Evolutionary conservation across 768 basidiomycete genomes (phyloP).

Genomic region (Pisolithus tinctorius): DNA sequence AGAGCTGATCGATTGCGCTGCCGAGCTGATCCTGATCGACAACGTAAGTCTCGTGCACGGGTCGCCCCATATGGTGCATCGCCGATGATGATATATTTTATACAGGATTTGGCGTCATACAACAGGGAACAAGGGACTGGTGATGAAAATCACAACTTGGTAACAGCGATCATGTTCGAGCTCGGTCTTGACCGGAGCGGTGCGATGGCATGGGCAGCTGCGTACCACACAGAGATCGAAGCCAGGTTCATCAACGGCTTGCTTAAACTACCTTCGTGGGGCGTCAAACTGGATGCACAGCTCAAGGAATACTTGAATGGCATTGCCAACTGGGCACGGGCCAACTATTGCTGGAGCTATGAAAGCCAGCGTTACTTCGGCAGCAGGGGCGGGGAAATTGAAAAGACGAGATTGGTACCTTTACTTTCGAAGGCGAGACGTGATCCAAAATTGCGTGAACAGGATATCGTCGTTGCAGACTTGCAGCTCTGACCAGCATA

Average conservation of each 20-base stretch:
- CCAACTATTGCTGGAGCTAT: slow-evolving; percentile 24
- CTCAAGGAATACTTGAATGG: slow-evolving; percentile 20
- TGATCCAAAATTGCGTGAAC: not conserved
- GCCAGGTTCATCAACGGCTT: slow-evolving; percentile 16
- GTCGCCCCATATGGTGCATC: not conserved
- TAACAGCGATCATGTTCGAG: slow-evolving; percentile 29
- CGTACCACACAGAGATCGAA: slow-evolving; percentile 8
- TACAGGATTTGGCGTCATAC: slow-evolving; percentile 32
- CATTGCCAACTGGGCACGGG: slow-evolving; percentile 22
- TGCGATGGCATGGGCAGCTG: slow-evolving; percentile 22
- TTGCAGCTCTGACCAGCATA: not conserved
- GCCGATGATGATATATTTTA: not conserved
- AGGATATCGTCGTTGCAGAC: slow-evolving; percentile 1
- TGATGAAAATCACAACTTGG: slow-evolving; percentile 27
- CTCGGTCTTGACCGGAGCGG: slow-evolving; percentile 15
- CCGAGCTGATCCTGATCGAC: slow-evolving; percentile 18
- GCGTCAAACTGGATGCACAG: slow-evolving; percentile 17
- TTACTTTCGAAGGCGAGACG: not conserved
- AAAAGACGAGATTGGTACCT: slow-evolving; percentile 13
- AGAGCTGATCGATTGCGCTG: slow-evolving; percentile 3
- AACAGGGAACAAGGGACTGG: slow-evolving; percentile 30
- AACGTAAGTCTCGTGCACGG: slow-evolving; percentile 12
- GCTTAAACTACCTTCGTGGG: slow-evolving; percentile 22
- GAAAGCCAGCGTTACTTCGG: slow-evolving; percentile 29
- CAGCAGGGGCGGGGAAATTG: slow-evolving; percentile 15